A percentile compares a stretch with the other conserved stretches of the same genome.
Conservation (phyloP, 768 basidiomycete genomes). For the Boletales sp. region DNA sequence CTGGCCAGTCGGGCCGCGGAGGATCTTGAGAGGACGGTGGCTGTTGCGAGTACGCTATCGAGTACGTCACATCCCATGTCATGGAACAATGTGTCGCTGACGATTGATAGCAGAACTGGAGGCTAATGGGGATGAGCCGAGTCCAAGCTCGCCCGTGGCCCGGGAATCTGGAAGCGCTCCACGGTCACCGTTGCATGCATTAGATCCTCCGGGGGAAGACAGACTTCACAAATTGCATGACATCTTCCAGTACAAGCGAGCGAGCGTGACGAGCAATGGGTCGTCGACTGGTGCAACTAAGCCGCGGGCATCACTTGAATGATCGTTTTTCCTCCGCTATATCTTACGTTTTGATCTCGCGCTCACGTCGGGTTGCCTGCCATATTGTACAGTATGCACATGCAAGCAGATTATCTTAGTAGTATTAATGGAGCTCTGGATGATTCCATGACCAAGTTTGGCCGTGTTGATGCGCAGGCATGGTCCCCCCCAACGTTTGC, state of each 20-base stretch:
- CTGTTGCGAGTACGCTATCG: constrained; percentile 79
- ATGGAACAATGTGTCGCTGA: constrained; percentile 7
- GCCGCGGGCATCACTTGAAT: constrained; percentile 16
- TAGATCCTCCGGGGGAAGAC: constrained; percentile 49
- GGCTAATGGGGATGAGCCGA: constrained; percentile 45
- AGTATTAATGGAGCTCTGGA: constrained; percentile 10
- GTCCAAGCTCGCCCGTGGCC: constrained; percentile 30
- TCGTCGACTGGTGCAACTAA: constrained; percentile 29
- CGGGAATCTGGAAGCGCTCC: constrained; percentile 29
- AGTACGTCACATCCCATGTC: constrained; percentile 45
- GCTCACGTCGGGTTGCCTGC: constrained; percentile 14
- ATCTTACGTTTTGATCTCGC: constrained; percentile 18
- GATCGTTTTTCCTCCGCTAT: constrained; percentile 10
- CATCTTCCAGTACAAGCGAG: constrained; percentile 74
- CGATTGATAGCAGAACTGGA: constrained; percentile 50
- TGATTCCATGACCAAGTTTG: constrained; percentile 16
- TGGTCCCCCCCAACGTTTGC: background rate
- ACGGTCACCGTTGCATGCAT: constrained; percentile 32
- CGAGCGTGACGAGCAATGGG: constrained; percentile 53
- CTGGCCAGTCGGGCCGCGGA: constrained; percentile 85
- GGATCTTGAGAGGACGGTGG: constrained; percentile 75
- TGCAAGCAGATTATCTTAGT: constrained; percentile 21
- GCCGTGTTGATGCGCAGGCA: constrained; percentile 20
- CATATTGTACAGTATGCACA: constrained; percentile 30
- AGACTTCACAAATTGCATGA: constrained; percentile 73